Conservation (phyloP, 768 basidiomycete genomes). For the Xerocomus spinulosus region DNA sequence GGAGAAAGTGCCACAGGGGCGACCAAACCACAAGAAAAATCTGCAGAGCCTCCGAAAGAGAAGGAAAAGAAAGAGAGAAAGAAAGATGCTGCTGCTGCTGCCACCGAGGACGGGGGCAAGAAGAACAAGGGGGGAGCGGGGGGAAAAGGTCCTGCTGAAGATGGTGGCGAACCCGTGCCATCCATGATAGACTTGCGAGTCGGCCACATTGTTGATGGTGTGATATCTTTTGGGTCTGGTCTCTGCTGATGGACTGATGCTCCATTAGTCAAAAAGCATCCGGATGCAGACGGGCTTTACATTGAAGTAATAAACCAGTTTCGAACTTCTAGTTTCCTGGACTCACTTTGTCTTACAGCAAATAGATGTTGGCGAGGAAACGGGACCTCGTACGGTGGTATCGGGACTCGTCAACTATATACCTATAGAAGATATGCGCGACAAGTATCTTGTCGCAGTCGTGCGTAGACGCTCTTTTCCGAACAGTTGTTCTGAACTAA, state of each 20-base stretch:
- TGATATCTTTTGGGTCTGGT: conserved; percentile 20
- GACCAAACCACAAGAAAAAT: conserved; percentile 40
- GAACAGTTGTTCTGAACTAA: not conserved
- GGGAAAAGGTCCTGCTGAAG: conserved; percentile 42
- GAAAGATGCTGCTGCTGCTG: conserved; percentile 47
- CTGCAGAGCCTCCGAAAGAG: conserved; percentile 18
- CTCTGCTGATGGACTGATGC: conserved; percentile 3
- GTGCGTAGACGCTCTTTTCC: conserved; percentile 38
- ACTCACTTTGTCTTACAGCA: conserved; percentile 44
- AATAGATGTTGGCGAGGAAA: conserved; percentile 95
- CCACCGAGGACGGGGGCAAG: conserved; percentile 28
- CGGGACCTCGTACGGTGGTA: conserved; percentile 92
- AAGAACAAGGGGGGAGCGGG: conserved; percentile 38
- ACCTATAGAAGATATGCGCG: conserved; percentile 89
- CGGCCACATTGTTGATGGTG: conserved; percentile 88
- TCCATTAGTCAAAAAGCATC: conserved; percentile 81
- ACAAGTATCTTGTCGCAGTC: conserved; percentile 77
- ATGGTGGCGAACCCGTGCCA: conserved; percentile 79
- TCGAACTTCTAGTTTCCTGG: not conserved
- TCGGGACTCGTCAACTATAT: conserved; percentile 97
- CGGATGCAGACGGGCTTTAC: conserved; percentile 97
- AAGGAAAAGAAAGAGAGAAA: conserved; percentile 47
- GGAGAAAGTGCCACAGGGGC: conserved; percentile 26
- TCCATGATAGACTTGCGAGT: conserved; percentile 98
- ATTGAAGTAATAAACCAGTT: conserved; percentile 57